phyloP scores from a whole-genome alignment of 2,329 filamentous ascomycete genomes.

The Fusarium tricinctum region DNA sequence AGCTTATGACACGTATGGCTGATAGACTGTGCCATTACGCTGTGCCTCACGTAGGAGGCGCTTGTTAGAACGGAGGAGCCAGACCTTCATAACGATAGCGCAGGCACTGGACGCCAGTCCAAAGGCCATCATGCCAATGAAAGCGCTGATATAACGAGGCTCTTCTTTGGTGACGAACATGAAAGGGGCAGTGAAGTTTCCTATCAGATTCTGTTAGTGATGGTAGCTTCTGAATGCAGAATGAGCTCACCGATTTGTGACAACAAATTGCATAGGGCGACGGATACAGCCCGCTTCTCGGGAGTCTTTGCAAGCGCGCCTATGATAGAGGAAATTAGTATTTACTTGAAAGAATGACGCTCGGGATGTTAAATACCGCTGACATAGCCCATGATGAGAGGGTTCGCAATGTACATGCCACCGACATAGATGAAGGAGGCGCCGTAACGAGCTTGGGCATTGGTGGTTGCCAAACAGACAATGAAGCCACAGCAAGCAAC shows the following conservation, averaged over 20 bases:
- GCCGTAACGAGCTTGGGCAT: slow-evolving; percentile 9
- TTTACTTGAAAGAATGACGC: accelerated
- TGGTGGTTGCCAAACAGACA: slow-evolving; percentile 7
- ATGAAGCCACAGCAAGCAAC: slow-evolving; percentile 21
- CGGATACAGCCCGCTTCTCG: slow-evolving; percentile 16
- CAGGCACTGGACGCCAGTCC: slow-evolving; percentile 12
- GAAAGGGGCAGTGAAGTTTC: slow-evolving; percentile 24
- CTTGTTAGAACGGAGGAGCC: slow-evolving; percentile 23
- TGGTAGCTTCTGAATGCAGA: accelerated
- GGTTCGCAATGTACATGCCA: slow-evolving; percentile 26
- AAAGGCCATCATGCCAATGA: slow-evolving; percentile 28
- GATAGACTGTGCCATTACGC: slow-evolving; percentile 20
- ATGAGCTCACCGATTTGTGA: slow-evolving; percentile 9
- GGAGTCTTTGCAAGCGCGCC: slow-evolving; percentile 22
- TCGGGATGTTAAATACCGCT: neutral
- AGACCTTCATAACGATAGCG: slow-evolving; percentile 18
- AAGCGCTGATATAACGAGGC: slow-evolving; percentile 25
- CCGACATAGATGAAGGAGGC: slow-evolving; percentile 18
- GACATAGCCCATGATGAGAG: slow-evolving; percentile 27
- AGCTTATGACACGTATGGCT: slow-evolving; percentile 11
- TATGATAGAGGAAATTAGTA: neutral
- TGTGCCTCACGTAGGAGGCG: slow-evolving; percentile 17
- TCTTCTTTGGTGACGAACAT: slow-evolving; percentile 24
- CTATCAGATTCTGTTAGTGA: neutral
- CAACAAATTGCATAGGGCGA: slow-evolving; percentile 14